Percentiles rank a stretch among this genome's conserved stretches.
Evolutionary conservation across 306 rosid species (phyloP).

Genomic region (Vigna trinervia): DNA sequence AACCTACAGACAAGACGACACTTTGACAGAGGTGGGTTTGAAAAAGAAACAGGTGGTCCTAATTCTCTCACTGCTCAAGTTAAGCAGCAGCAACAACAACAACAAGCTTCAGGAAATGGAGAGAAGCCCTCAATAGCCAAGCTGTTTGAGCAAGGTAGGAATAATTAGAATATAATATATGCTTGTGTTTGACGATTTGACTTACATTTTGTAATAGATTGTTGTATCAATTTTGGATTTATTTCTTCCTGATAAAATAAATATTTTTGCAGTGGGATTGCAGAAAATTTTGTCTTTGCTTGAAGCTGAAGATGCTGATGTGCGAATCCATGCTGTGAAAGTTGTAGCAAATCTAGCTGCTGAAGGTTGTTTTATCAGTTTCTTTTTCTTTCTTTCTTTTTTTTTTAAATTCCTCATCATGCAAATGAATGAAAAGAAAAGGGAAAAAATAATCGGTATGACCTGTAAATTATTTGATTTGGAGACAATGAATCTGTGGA

Average conservation of each 20-base stretch:
- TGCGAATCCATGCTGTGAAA: constrained; percentile 96
- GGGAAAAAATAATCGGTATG: not conserved
- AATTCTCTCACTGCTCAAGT: constrained; percentile 75
- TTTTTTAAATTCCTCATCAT: constrained; percentile 6
- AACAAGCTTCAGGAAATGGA: constrained; percentile 68
- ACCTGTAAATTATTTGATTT: constrained; percentile 28
- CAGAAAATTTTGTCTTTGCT: constrained; percentile 96
- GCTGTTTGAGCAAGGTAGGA: constrained; percentile 96
- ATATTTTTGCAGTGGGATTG: constrained; percentile 80
- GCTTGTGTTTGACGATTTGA: constrained; percentile 30
- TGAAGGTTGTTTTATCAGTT: constrained; percentile 73
- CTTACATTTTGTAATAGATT: constrained; percentile 37
- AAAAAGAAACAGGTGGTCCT: constrained; percentile 56
- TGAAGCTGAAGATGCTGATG: constrained; percentile 95
- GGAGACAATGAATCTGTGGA: constrained; percentile 13
- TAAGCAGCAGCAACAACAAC: constrained; percentile 58
- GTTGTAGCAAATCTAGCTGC: constrained; percentile 99
- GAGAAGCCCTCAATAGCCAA: constrained; percentile 92
- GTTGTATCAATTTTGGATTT: constrained; percentile 24
- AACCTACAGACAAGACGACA: constrained; percentile 70
- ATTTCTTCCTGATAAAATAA: constrained; percentile 46
- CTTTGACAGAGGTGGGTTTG: constrained; percentile 62
- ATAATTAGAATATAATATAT: constrained; percentile 26
- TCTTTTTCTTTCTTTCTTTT: constrained; percentile 7
- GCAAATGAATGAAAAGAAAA: not conserved